phyloP scores from a whole-genome alignment of 257 asterid genomes.

The Datura wrightii region DNA sequence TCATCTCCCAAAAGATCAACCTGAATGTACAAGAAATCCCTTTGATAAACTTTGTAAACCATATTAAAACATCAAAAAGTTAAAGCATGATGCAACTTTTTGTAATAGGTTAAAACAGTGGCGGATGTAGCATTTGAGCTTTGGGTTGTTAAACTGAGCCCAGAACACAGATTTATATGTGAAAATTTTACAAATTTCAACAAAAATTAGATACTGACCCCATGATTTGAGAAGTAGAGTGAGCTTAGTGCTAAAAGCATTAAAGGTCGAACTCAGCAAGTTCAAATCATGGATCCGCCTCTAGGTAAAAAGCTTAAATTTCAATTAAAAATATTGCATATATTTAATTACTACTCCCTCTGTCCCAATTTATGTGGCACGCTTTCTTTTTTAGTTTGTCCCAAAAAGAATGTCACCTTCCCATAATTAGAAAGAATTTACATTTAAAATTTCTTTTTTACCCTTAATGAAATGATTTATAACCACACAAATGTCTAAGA shows the following conservation, averaged over 20 bases:
- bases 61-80: not conserved
- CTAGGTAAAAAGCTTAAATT: not conserved
- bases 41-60: not conserved
- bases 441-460: too few species aligned
- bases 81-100: constrained; percentile 16
- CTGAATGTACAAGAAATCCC: constrained; percentile 49
- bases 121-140: not conserved
- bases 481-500: too few species aligned
- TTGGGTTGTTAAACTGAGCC: not conserved
- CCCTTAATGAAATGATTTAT: too few species aligned
- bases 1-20: constrained; percentile 97
- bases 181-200: not conserved
- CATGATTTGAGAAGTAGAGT: not conserved
- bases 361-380: too few species aligned
- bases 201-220: not conserved
- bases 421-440: too few species aligned
- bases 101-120: not conserved
- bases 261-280: not conserved
- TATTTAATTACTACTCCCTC: not conserved
- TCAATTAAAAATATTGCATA: not conserved
- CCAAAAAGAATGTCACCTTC: too few species aligned
- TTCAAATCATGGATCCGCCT: not conserved
- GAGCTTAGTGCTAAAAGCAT: not conserved
- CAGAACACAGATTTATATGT: not conserved
- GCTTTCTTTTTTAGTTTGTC: too few species aligned